Evolutionary conservation across 176 grass and related monocot species (phyloP).

Genomic region (Microstegium vimineum): DNA sequence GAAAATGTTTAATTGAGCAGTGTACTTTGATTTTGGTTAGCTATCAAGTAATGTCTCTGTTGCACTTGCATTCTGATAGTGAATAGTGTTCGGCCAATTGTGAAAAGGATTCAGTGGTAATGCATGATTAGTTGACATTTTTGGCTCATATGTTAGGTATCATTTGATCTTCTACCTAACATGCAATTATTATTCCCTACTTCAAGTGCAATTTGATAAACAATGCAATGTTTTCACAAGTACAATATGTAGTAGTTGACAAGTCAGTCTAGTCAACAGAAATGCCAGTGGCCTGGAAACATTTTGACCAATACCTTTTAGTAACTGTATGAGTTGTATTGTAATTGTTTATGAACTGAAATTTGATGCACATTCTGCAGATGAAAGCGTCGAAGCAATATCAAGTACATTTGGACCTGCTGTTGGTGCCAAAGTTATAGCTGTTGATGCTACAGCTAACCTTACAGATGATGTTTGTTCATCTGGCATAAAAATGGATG

Average conservation of each 20-base stretch:
- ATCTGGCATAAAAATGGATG: neutral
- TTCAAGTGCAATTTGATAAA: neutral
- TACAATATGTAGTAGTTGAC: neutral
- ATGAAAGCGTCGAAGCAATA: neutral
- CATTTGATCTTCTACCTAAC: neutral
- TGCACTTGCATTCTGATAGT: neutral
- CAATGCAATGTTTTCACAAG: neutral
- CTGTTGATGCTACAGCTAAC: neutral
- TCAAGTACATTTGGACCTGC: neutral
- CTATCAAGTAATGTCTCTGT: neutral
- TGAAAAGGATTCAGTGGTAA: neutral
- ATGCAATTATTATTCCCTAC: neutral
- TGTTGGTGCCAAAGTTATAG: neutral
- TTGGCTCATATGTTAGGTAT: neutral
- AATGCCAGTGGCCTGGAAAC: neutral
- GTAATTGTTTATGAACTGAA: constrained; percentile 4
- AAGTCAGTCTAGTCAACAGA: neutral
- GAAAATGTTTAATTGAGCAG: neutral
- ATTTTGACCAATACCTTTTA: neutral
- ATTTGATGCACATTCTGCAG: constrained; percentile 19
- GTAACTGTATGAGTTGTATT: neutral
- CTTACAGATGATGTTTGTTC: constrained; percentile 1
- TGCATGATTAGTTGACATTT: neutral
- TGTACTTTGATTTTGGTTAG: neutral
- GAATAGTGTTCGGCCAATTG: neutral